Evolutionary conservation across 1,284 basidiomycete genomes (phyloP).

Genomic region (Austroboletus novae-zelandiae): DNA sequence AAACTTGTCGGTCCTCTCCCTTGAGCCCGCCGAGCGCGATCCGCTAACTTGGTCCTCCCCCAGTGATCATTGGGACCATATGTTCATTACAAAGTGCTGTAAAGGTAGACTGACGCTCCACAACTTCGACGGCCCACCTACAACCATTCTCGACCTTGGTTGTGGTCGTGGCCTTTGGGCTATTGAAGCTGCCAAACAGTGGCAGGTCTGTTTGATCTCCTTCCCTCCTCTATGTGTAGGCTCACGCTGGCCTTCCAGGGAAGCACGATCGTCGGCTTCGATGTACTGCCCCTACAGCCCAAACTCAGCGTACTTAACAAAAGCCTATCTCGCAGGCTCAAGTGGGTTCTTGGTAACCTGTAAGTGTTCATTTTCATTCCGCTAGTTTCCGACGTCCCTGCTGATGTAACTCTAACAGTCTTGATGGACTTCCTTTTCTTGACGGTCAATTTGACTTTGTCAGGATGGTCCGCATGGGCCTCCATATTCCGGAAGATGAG

Average conservation of each 20-base stretch:
- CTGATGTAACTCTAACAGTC: constrained; percentile 35
- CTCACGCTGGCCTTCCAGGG: constrained; percentile 37
- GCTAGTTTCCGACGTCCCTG: background rate
- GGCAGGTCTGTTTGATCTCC: constrained; percentile 47
- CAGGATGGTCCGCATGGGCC: constrained; percentile 57
- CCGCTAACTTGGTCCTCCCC: background rate
- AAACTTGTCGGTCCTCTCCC: constrained; percentile 46
- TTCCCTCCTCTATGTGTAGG: background rate
- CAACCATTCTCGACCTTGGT: constrained; percentile 66
- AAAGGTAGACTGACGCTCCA: constrained; percentile 48
- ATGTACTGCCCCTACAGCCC: constrained; percentile 57
- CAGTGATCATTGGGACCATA: constrained; percentile 68
- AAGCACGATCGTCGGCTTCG: constrained; percentile 58
- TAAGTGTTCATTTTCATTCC: constrained; percentile 30
- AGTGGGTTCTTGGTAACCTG: constrained; percentile 70
- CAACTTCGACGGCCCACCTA: constrained; percentile 50
- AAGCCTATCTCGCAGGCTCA: constrained; percentile 47
- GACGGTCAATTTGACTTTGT: constrained; percentile 61
- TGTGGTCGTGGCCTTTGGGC: constrained; percentile 80
- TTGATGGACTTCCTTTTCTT: constrained; percentile 61
- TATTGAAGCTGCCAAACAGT: constrained; percentile 61
- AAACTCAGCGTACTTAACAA: constrained; percentile 39
- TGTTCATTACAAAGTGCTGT: constrained; percentile 53
- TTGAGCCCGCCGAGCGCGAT: background rate
- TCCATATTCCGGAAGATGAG: constrained; percentile 71